Percentiles rank a stretch among this genome's conserved stretches.
Conservation (phyloP, 306 rosid genomes). For the Cyclanthera cordifolia region DNA sequence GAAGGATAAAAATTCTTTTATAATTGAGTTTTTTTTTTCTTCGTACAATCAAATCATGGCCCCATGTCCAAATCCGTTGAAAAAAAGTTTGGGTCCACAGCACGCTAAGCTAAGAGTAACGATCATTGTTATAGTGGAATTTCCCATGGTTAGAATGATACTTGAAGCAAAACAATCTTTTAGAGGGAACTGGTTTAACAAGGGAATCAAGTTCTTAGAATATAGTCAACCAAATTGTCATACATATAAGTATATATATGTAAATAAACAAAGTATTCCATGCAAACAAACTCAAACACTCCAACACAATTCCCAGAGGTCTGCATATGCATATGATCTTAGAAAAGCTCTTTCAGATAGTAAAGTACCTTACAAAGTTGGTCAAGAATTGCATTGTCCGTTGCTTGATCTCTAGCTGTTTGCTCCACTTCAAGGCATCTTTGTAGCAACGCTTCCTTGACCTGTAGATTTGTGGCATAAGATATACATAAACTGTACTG, state of each 20-base stretch:
- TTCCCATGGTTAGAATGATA: not conserved
- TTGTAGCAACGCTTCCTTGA: slow-evolving; percentile 54
- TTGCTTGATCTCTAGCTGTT: slow-evolving; percentile 85
- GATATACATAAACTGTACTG: not conserved
- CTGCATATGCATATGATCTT: not conserved
- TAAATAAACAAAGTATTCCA: not conserved
- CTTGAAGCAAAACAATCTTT: not conserved
- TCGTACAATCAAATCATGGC: slow-evolving; percentile 6
- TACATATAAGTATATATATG: not conserved
- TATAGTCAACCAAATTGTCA: not conserved
- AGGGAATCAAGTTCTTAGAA: too few species aligned
- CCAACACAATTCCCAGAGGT: not conserved
- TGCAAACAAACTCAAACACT: not conserved
- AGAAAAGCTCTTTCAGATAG: slow-evolving; percentile 12
- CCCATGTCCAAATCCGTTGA: not conserved
- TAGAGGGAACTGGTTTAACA: too few species aligned
- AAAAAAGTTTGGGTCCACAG: not conserved
- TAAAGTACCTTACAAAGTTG: slow-evolving; percentile 59
- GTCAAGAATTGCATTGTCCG: slow-evolving; percentile 78
- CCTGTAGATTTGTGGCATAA: slow-evolving; percentile 37
- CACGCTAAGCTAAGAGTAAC: not conserved
- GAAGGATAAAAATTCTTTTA: not conserved
- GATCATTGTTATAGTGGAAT: not conserved
- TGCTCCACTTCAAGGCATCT: slow-evolving; percentile 67
- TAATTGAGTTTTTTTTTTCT: not conserved